These are phyloP conservation scores for Coccomyxa sp. DNA, from an alignment of 139 green algal species.

Conservation along the genomic window DNA sequence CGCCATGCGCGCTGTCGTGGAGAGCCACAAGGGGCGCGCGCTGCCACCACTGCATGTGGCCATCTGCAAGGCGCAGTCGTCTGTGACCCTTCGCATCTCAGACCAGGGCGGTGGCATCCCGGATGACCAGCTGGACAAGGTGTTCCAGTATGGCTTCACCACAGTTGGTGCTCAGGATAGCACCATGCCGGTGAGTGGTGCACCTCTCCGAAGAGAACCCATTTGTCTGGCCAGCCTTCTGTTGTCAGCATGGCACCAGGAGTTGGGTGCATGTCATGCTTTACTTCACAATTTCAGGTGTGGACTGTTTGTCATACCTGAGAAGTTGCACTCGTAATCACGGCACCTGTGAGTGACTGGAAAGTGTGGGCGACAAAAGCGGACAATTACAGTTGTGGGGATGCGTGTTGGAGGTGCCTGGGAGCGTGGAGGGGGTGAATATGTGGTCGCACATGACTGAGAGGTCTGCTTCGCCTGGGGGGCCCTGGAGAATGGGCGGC, in stretches of 20 bases:
- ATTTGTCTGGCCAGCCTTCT: too few relatives aligned
- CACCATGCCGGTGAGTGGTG: too few relatives aligned
- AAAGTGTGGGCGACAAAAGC: too few relatives aligned
- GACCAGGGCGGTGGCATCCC: slow-evolving; percentile 69
- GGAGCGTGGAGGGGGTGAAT: background rate
- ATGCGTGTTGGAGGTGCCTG: too few relatives aligned
- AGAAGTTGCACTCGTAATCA: too few relatives aligned
- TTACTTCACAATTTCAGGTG: too few relatives aligned
- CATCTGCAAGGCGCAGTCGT: slow-evolving; percentile 48
- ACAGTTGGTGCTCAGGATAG: slow-evolving; percentile 19
- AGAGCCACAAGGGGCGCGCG: slow-evolving; percentile 8
- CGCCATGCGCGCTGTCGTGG: slow-evolving; percentile 57
- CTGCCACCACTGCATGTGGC: slow-evolving; percentile 60
- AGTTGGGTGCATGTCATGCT: too few relatives aligned
- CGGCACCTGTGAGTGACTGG: too few relatives aligned
- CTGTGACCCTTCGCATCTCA: slow-evolving; percentile 18
- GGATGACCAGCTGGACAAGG: slow-evolving; percentile 29
- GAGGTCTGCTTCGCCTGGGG: background rate
- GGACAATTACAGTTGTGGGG: too few relatives aligned
- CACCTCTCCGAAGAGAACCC: too few relatives aligned
- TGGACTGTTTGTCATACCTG: too few relatives aligned
- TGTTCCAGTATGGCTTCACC: slow-evolving; percentile 75
- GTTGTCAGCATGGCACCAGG: too few relatives aligned
- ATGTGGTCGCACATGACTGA: slow-evolving; percentile 3
- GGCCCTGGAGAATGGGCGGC: slow-evolving; percentile 60